Evolutionary conservation across 176 grass and related monocot genomes (phyloP).

Genomic region (Carex myosuroides): DNA sequence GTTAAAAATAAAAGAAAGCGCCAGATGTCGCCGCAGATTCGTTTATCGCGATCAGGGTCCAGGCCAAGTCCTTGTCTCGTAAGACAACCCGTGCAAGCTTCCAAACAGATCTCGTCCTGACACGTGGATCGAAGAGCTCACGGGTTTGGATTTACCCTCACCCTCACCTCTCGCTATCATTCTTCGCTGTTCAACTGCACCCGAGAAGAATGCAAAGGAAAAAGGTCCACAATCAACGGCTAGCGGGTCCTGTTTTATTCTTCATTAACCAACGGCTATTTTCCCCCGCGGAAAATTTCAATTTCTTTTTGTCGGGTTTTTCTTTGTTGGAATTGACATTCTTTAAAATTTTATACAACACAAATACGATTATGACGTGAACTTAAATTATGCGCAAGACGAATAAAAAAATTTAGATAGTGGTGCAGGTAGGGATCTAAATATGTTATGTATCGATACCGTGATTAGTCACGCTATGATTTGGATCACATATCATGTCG

Average conservation of each 20-base stretch:
- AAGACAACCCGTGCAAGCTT: neutral
- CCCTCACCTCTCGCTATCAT: neutral
- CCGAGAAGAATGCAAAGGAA: neutral
- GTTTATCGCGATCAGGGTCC: neutral
- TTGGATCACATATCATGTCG: too few species aligned
- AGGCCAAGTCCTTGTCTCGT: neutral
- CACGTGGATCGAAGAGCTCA: neutral
- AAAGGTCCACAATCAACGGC: constrained; percentile 1
- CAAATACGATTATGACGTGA: neutral
- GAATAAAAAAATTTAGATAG: too few species aligned
- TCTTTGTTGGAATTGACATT: neutral
- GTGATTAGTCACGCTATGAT: too few species aligned
- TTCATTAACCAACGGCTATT: constrained; percentile 15
- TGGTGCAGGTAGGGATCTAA: too few species aligned
- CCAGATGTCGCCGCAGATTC: neutral
- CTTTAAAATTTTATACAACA: neutral
- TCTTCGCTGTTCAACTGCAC: neutral
- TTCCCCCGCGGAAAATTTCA: neutral
- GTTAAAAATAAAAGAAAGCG: neutral
- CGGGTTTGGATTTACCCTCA: neutral
- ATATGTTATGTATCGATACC: too few species aligned
- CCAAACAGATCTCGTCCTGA: neutral
- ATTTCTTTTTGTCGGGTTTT: neutral
- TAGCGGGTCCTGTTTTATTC: neutral
- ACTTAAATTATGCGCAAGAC: too few species aligned